Percentiles rank a stretch among this genome's conserved stretches.
Conservation (phyloP, 2,329 filamentous ascomycete genomes). For the Colletotrichum sp. region DNA sequence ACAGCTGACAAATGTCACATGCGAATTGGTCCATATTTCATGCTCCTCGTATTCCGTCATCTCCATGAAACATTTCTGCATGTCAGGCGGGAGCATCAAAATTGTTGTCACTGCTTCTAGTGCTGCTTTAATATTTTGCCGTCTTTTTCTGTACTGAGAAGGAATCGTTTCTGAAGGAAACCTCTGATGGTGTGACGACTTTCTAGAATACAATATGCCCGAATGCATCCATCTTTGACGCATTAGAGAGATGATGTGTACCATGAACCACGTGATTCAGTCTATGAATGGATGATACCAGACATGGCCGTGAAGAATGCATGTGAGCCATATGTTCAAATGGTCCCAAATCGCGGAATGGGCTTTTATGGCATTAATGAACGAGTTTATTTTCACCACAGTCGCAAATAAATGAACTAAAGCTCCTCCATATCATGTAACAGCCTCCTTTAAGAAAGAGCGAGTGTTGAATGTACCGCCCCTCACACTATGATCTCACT, state of each 20-base stretch:
- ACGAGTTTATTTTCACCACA: accelerated
- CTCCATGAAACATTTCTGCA: not conserved
- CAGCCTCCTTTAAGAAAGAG: not conserved
- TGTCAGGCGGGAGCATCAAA: not conserved
- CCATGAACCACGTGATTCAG: not conserved
- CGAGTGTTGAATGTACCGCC: accelerated
- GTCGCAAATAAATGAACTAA: not conserved
- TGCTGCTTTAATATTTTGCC: not conserved
- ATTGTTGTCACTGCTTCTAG: not conserved
- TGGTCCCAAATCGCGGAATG: not conserved
- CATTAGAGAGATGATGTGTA: not conserved
- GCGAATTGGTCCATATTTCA: not conserved
- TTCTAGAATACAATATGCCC: accelerated
- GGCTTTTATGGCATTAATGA: not conserved
- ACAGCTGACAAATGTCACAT: not conserved
- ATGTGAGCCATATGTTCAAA: not conserved
- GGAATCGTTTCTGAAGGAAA: not conserved
- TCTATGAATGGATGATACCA: accelerated
- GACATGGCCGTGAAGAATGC: not conserved
- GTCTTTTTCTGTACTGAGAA: not conserved
- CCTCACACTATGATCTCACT: not conserved
- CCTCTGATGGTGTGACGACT: not conserved
- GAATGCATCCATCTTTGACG: not conserved
- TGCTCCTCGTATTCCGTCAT: not conserved
- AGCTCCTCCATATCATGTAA: not conserved